These are phyloP conservation scores for Powellomyces hirtus DNA, from an alignment of 192 early-diverging fungal genomes.

Conservation along the genomic window DNA sequence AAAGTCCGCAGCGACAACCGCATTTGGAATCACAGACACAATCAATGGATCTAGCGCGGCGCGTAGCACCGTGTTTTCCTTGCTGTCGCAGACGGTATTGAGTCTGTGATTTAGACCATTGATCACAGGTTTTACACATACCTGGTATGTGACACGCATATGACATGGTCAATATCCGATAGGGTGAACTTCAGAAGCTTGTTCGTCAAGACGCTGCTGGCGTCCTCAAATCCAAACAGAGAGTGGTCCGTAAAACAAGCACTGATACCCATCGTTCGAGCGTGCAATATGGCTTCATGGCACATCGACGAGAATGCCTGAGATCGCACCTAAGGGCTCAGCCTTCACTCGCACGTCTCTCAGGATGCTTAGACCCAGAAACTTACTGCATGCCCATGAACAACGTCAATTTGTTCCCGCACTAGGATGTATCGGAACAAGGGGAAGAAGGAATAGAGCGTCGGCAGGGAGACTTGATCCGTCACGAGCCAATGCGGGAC, in stretches of 20 bases:
- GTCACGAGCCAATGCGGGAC: constrained; percentile 80
- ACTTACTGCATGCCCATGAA: constrained; percentile 85
- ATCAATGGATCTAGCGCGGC: constrained; percentile 84
- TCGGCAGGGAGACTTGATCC: constrained; percentile 87
- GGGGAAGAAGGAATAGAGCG: constrained; percentile 81
- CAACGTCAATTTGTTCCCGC: constrained; percentile 87
- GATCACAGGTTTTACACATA: too few species aligned
- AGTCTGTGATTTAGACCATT: too few species aligned
- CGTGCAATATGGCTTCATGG: constrained; percentile 94
- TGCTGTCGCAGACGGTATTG: constrained; percentile 53
- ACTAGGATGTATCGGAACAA: constrained; percentile 89
- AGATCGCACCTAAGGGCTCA: background rate
- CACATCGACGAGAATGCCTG: constrained; percentile 88
- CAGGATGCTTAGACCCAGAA: background rate
- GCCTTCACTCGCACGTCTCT: background rate
- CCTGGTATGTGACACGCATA: constrained; percentile 97
- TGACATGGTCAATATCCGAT: constrained; percentile 95
- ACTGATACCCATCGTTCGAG: constrained; percentile 90
- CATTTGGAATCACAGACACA: constrained; percentile 97
- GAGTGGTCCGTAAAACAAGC: constrained; percentile 97
- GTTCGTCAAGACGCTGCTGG: constrained; percentile 88
- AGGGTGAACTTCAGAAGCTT: constrained; percentile 96
- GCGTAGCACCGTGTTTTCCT: constrained; percentile 96
- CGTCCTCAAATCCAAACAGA: constrained; percentile 94
- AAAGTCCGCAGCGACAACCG: constrained; percentile 91